Evolutionary conservation across 192 early-diverging fungal genomes (phyloP).

Genomic region (Borealophlyctis nickersoniae): DNA sequence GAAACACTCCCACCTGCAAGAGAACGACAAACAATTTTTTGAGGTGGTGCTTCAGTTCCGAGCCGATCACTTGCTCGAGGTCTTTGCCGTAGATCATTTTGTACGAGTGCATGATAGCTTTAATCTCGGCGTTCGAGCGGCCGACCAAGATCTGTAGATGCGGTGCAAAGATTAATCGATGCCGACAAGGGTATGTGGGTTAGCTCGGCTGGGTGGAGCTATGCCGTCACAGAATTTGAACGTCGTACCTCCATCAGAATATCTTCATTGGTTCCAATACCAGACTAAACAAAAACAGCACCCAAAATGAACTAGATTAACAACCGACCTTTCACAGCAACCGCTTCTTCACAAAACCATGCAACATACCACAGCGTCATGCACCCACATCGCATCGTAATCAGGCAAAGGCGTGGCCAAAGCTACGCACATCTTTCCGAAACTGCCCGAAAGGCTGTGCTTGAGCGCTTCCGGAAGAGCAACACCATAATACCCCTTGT

Average conservation of each 20-base stretch:
- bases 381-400: constrained; percentile 7
- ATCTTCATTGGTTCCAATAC: constrained; percentile 16
- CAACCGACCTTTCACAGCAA: no score
- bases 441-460: constrained; percentile 1
- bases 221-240: no score
- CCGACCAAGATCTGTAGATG: constrained; percentile 10
- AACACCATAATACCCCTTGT: constrained; percentile 12
- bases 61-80: constrained; percentile 7
- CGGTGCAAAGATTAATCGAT: no score
- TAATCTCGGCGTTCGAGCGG: constrained; percentile 20
- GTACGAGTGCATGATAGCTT: constrained; percentile 19
- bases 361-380: constrained; percentile 11
- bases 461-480: not conserved
- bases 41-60: constrained; percentile 4
- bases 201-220: no score
- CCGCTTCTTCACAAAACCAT: not conserved
- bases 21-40: constrained; percentile 6
- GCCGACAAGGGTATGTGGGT: no score
- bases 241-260: constrained; percentile 14
- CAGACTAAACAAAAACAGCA: not conserved
- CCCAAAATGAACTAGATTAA: not conserved
- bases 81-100: constrained; percentile 10
- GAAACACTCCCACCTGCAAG: not conserved
- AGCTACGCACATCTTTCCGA: constrained; percentile 12
- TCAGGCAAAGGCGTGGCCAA: constrained; percentile 15